These are phyloP conservation scores for Arxiozyma telluris DNA, from an alignment of 1,139 yeast species.

Conservation along the genomic window DNA sequence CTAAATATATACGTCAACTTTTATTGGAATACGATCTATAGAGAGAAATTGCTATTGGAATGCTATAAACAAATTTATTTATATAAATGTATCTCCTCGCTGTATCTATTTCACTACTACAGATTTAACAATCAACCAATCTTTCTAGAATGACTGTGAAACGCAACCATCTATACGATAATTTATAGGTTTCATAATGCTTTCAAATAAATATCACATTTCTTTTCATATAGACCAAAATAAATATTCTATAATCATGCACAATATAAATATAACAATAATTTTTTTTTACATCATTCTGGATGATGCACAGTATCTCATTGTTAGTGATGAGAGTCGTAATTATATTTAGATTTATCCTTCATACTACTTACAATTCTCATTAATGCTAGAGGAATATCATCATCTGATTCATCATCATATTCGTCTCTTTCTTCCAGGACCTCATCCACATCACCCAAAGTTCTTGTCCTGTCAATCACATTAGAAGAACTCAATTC, in stretches of 20 bases:
- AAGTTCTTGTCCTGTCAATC: constrained; percentile 21
- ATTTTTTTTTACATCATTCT: background rate
- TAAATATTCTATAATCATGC: background rate
- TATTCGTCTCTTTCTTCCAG: constrained; percentile 5
- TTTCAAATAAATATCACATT: too few species aligned
- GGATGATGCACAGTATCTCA: background rate
- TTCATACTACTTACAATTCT: constrained; percentile 28
- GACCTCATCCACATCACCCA: constrained; percentile 25
- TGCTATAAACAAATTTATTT: background rate
- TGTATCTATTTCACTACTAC: background rate
- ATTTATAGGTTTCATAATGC: background rate
- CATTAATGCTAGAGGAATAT: constrained; percentile 33
- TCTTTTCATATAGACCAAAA: background rate
- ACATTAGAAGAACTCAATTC: constrained; percentile 4
- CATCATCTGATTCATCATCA: constrained; percentile 33
- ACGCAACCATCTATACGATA: too few species aligned
- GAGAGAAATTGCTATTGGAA: background rate
- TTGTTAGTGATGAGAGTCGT: background rate
- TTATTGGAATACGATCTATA: background rate
- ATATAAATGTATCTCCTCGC: too few species aligned
- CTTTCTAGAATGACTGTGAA: background rate
- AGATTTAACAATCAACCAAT: too few species aligned
- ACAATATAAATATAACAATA: background rate
- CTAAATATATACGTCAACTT: constrained; percentile 24
- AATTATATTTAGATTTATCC: background rate